Conservation (phyloP, 73 alveolate species). For the Stentor coeruleus region DNA sequence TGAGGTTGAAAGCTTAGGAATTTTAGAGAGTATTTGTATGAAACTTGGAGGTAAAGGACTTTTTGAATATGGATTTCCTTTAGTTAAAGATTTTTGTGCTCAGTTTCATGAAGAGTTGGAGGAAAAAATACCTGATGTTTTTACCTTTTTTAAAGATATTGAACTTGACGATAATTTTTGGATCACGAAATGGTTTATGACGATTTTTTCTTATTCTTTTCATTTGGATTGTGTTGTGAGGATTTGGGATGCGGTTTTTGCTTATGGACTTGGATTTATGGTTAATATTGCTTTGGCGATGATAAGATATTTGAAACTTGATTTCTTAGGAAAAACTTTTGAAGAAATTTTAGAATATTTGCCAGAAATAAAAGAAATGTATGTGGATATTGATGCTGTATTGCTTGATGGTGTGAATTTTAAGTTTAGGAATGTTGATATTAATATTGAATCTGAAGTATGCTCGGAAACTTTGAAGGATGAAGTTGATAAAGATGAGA, state of each 20-base stretch:
- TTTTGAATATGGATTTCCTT: constrained; percentile 20
- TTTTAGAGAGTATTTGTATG: background rate
- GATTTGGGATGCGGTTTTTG: constrained; percentile 43
- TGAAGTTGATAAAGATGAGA: too few species aligned
- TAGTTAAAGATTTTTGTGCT: background rate
- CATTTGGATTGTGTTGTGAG: constrained; percentile 34
- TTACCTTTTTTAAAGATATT: background rate
- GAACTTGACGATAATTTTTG: constrained; percentile 25
- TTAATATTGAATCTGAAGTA: too few species aligned
- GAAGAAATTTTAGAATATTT: background rate
- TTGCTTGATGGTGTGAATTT: background rate
- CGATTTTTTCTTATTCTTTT: constrained; percentile 37
- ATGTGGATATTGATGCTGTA: background rate
- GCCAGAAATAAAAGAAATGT: background rate
- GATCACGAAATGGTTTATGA: constrained; percentile 52
- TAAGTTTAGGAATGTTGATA: background rate
- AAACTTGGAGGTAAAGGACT: background rate
- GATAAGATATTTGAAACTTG: background rate
- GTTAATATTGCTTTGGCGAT: constrained; percentile 20
- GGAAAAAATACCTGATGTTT: background rate
- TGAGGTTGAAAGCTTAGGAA: background rate
- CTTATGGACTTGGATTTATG: constrained; percentile 30
- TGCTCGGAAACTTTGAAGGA: too few species aligned
- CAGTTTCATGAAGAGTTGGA: background rate
- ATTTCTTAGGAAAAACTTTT: background rate